Evolutionary conservation across 2,329 filamentous ascomycete genomes (phyloP).

Genomic region (Exserohilum rostratum): DNA sequence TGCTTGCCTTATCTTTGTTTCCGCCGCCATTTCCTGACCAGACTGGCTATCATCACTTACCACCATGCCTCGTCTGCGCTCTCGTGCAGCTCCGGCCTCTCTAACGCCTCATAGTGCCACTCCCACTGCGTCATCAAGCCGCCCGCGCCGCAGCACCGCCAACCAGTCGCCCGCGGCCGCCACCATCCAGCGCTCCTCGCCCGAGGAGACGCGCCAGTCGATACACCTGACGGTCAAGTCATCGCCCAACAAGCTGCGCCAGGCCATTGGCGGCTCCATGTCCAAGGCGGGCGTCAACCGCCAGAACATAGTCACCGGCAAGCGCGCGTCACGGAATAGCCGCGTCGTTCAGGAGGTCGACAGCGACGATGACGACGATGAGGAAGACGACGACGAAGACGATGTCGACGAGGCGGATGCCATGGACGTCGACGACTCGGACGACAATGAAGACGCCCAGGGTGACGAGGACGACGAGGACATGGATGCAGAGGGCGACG

Average conservation of each 20-base stretch:
- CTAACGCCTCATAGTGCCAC: slow-evolving; percentile 44
- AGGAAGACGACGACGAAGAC: slow-evolving; percentile 35
- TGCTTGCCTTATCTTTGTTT: slow-evolving; percentile 1
- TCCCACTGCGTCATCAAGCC: slow-evolving; percentile 45
- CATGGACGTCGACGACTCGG: slow-evolving; percentile 48
- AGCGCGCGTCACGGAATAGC: slow-evolving; percentile 48
- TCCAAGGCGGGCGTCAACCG: slow-evolving; percentile 41
- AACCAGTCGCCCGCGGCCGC: slow-evolving; percentile 44
- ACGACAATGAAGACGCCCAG: slow-evolving; percentile 46
- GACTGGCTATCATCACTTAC: slow-evolving; percentile 5
- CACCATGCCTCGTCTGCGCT: slow-evolving; percentile 46
- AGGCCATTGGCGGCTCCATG: slow-evolving; percentile 50
- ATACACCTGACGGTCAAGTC: slow-evolving; percentile 59
- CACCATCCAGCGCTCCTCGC: slow-evolving; percentile 48
- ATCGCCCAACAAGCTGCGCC: slow-evolving; percentile 56
- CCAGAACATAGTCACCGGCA: slow-evolving; percentile 46
- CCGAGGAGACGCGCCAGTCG: slow-evolving; percentile 52
- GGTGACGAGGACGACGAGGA: slow-evolving; percentile 51
- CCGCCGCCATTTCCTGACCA: slow-evolving; percentile 1
- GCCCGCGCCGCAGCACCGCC: slow-evolving; percentile 45
- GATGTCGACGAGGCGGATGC: slow-evolving; percentile 50
- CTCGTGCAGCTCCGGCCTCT: slow-evolving; percentile 40
- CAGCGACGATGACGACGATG: slow-evolving; percentile 51
- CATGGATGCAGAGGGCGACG: slow-evolving; percentile 47
- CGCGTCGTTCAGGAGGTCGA: slow-evolving; percentile 49